Base-by-base conservation (phyloP, 140 eudicot species). In the Bidens hawaiensis region DNA sequence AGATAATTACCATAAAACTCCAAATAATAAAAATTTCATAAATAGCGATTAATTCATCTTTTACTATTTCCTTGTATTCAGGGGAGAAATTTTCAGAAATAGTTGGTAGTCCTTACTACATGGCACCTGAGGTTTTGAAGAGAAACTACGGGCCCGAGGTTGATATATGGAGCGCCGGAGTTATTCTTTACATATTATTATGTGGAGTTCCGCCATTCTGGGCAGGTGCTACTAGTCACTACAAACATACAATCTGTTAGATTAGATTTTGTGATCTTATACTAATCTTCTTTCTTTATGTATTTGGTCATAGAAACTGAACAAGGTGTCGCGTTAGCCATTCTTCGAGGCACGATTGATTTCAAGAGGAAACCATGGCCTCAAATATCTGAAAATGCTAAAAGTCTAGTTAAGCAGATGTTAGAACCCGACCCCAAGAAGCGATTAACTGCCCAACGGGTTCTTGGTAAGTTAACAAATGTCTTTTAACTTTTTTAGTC, bases 131-230 rank as follows among this genome's bases (percentile, higher is more conserved):
- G 74, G 94, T 90, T 56, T 46, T 90, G 75, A 90, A 76, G 81
- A 60, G 97, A 72, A 82, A 90, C 65, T 90, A 90, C 62, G 97
- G 97, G 6, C 97, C 85, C 1, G 97, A 90, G 71, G 88, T 90
- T 52, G 97, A 90, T 79, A 81, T 90, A 56, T 90, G 97, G 97
- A 90, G 97, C 69, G 94, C 95, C 5, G 97, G 97, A 55, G 97
- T 90, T 49, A 90, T 90, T 65, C 83, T 90, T 4, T 90, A 90
- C 26, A 90, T 90, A 60, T 77, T 90, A 57, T 76, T 90, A 51
- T 86, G 97, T 42, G 97, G 97, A 31, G 97, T 90, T 73, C 97
- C 97, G 54, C 97, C 97, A n/a, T 90, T 90, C 71, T 90, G 97
- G 97, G 97, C 97, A 77, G 97, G 97, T 90, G 73, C 21, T 49